Conservation (phyloP, 257 asterid species). For the Mentha longifolia region DNA sequence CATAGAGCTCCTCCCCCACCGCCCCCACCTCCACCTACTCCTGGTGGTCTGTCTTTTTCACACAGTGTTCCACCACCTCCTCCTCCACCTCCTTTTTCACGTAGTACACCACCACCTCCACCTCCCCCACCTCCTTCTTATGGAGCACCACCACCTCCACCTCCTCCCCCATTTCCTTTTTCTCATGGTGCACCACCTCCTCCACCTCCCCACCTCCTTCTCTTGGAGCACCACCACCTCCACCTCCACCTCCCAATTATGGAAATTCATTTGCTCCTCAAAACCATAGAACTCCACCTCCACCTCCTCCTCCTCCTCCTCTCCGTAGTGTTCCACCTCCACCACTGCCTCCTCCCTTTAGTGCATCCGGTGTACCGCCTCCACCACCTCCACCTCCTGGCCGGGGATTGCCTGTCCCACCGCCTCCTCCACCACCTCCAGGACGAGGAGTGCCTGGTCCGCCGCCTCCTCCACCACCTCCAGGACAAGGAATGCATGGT, state of each 20-base stretch:
- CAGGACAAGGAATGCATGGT: constrained; percentile 30
- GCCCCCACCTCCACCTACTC: constrained; percentile 36
- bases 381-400: constrained; percentile 10
- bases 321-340: constrained; percentile 21
- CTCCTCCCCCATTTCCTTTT: constrained; percentile 40
- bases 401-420: constrained; percentile 32
- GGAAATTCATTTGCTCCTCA: constrained; percentile 22
- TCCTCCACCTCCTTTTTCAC: constrained; percentile 37
- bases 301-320: constrained; percentile 32
- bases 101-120: constrained; percentile 29
- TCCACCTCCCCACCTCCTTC: constrained; percentile 41
- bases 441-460: constrained; percentile 18
- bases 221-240: constrained; percentile 28
- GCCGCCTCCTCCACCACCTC: constrained; percentile 3
- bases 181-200: constrained; percentile 33
- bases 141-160: constrained; percentile 40
- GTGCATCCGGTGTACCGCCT: constrained; percentile 17
- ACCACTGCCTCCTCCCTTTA: constrained; percentile 5
- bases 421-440: constrained; percentile 36
- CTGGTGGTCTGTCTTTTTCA: constrained; percentile 37
- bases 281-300: constrained; percentile 35
- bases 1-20: constrained; percentile 34
- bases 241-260: constrained; percentile 26
- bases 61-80: constrained; percentile 42
- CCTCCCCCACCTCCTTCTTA: constrained; percentile 47